phyloP scores from a whole-genome alignment of 495 filamentous ascomycete species.

The Bryoglossum gracile region DNA sequence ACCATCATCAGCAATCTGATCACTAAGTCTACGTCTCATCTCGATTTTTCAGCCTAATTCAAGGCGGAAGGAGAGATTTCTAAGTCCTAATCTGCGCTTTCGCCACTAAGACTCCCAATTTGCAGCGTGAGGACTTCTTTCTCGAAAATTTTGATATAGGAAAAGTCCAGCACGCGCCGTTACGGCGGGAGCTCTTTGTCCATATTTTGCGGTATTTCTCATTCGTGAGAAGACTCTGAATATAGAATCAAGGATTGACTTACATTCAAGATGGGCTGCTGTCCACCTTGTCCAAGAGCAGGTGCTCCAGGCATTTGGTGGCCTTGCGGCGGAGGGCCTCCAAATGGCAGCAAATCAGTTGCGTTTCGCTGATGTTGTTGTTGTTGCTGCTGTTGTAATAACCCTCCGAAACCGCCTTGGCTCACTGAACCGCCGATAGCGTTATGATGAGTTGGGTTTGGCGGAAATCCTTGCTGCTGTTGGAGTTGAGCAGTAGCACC shows the following conservation, averaged over 20 bases:
- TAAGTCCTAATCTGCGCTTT: no score
- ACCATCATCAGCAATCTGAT: no score
- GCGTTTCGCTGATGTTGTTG: conserved; percentile 36
- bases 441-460: conserved; percentile 27
- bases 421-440: conserved; percentile 31
- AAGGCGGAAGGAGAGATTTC: no score
- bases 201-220: background rate
- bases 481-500: conserved; percentile 45
- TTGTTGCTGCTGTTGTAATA: conserved; percentile 26
- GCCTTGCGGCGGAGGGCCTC: conserved; percentile 23
- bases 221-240: no score
- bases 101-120: no score
- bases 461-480: conserved; percentile 53
- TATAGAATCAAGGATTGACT: conserved; percentile 29
- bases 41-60: no score
- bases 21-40: no score
- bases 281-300: conserved; percentile 61
- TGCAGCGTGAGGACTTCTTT: no score
- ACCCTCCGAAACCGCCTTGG: conserved; percentile 39
- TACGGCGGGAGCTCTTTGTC: background rate
- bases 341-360: conserved; percentile 41
- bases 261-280: conserved; percentile 92
- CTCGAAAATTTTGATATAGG: no score
- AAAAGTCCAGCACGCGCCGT: no score
- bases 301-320: conserved; percentile 44